Percentiles rank a stretch among this genome's conserved stretches.
phyloP scores from a whole-genome alignment of 306 rosid genomes.

The Cicer judaicum region DNA sequence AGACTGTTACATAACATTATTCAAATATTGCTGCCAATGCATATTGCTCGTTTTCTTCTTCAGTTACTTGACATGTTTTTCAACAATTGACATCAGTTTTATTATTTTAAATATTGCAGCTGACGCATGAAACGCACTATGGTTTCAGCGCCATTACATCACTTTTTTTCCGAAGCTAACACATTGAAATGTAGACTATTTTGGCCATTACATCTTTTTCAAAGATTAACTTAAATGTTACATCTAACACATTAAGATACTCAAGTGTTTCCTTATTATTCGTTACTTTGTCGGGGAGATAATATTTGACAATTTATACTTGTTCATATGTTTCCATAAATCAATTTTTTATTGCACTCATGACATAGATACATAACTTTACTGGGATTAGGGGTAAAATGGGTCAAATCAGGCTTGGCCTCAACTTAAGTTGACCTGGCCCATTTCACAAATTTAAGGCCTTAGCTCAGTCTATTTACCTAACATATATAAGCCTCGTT shows the following conservation, averaged over 20 bases:
- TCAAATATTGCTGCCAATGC: background rate
- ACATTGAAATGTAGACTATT: background rate
- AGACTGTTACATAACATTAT: background rate
- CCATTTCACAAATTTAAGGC: background rate
- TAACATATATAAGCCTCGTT: background rate
- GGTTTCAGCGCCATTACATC: background rate
- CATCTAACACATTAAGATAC: background rate
- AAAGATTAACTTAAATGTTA: background rate
- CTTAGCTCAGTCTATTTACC: background rate
- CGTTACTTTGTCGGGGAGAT: background rate
- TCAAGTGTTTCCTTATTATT: background rate
- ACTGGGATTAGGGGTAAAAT: background rate
- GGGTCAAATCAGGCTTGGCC: background rate
- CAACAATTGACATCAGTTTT: background rate
- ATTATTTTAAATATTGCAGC: background rate
- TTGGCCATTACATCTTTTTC: background rate
- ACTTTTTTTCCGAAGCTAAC: background rate
- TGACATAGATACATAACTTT: background rate
- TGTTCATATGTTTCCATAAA: background rate
- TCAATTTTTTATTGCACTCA: background rate
- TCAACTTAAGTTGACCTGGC: background rate
- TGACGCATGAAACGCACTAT: background rate
- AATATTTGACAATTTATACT: background rate
- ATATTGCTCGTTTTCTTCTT: background rate
- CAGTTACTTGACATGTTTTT: conserved; percentile 10